A percentile compares a stretch with the other conserved stretches of the same genome.
These are phyloP conservation scores for Saturnispora hagleri DNA, from an alignment of 805 yeast species.

Conservation along the genomic window DNA sequence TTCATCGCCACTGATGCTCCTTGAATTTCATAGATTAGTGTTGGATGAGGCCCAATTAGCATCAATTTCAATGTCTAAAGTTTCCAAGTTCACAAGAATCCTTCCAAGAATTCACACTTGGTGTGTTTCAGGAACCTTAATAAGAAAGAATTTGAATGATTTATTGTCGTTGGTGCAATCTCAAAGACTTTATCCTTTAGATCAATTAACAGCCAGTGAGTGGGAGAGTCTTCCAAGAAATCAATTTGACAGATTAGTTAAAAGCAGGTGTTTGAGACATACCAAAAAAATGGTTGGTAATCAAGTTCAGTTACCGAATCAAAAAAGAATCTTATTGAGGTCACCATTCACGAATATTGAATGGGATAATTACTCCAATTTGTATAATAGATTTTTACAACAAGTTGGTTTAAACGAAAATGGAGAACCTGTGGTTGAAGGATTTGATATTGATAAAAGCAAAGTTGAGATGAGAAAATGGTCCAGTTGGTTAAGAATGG, in stretches of 20 bases:
- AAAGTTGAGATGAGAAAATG: constrained; percentile 51
- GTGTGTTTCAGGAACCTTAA: constrained; percentile 97
- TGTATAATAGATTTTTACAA: constrained; percentile 49
- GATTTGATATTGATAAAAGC: constrained; percentile 40
- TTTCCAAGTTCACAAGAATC: constrained; percentile 70
- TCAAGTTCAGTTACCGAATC: constrained; percentile 74
- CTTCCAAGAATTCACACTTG: constrained; percentile 85
- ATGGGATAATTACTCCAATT: constrained; percentile 67
- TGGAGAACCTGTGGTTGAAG: constrained; percentile 40
- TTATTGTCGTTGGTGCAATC: constrained; percentile 64
- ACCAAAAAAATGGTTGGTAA: constrained; percentile 74
- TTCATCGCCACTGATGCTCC: constrained; percentile 71
- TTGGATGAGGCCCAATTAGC: constrained; percentile 96
- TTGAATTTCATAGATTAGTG: constrained; percentile 84
- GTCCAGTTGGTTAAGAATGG: constrained; percentile 61
- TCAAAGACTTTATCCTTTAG: constrained; percentile 59
- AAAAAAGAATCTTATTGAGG: constrained; percentile 57
- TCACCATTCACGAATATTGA: constrained; percentile 78
- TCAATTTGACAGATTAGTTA: constrained; percentile 47
- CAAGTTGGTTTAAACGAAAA: constrained; percentile 45
- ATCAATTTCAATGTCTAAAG: constrained; percentile 58
- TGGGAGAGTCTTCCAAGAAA: constrained; percentile 23
- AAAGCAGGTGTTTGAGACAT: constrained; percentile 57
- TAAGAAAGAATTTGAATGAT: constrained; percentile 57
- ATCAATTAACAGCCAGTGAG: constrained; percentile 18